These are phyloP conservation scores for Gaeumannomyces tritici DNA, from an alignment of 2,329 filamentous ascomycete species.

Conservation along the genomic window DNA sequence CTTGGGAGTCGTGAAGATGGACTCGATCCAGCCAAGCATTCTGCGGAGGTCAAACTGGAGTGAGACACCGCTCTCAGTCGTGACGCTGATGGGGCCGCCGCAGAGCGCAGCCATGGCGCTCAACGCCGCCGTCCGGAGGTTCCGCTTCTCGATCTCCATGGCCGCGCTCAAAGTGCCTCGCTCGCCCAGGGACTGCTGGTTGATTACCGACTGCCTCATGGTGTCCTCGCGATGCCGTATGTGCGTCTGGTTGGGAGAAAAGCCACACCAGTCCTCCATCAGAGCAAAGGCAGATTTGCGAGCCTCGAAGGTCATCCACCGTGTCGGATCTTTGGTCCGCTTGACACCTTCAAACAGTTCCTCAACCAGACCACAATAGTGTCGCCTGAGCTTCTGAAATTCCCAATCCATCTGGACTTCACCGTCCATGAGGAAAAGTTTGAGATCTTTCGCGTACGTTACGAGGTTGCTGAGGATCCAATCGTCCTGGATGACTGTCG, in stretches of 20 bases:
- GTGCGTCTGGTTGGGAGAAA: constrained; percentile 80
- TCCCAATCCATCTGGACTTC: constrained; percentile 93
- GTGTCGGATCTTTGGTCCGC: constrained; percentile 69
- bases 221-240: constrained; percentile 75
- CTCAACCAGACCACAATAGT: constrained; percentile 92
- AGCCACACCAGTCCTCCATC: constrained; percentile 99
- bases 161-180: constrained; percentile 73
- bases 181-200: constrained; percentile 67
- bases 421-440: constrained; percentile 87
- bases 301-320: constrained; percentile 97
- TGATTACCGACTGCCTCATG: constrained; percentile 76
- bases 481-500: constrained; percentile 73
- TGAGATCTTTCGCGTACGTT: constrained; percentile 82
- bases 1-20: constrained; percentile 68
- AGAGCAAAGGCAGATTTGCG: constrained; percentile 89
- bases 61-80: constrained; percentile 76
- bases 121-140: constrained; percentile 79
- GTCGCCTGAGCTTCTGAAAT: constrained; percentile 81
- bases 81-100: constrained; percentile 74
- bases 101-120: constrained; percentile 95
- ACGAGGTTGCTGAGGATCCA: constrained; percentile 87
- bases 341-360: constrained; percentile 89
- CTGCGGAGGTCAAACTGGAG: constrained; percentile 87
- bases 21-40: constrained; percentile 91
- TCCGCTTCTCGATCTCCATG: constrained; percentile 95